Conservation (phyloP, 225 moss, liverwort and hornwort genomes). For the Polytrichum commune region DNA sequence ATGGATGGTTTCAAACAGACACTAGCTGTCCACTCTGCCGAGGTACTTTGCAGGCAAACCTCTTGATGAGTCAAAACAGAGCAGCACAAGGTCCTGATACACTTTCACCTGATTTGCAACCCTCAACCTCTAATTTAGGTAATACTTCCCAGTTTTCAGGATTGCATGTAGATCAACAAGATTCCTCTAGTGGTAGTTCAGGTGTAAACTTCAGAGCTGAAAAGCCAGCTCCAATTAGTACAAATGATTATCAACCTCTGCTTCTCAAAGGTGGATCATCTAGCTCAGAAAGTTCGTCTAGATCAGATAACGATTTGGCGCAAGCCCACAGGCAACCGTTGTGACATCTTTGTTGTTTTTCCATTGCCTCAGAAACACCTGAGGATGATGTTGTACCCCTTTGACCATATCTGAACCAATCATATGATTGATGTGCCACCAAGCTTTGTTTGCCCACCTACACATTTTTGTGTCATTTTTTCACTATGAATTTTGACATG, state of each 20-base stretch:
- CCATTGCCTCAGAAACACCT: too few species aligned
- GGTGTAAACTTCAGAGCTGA: neutral
- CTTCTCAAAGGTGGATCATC: conserved; percentile 1
- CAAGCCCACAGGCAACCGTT: too few species aligned
- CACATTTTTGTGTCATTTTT: too few species aligned
- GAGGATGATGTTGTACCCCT: too few species aligned
- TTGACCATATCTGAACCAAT: too few species aligned
- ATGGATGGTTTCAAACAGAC: conserved; percentile 44
- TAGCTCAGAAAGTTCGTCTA: neutral
- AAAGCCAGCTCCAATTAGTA: neutral
- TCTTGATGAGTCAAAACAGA: conserved; percentile 3
- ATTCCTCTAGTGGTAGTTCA: conserved; percentile 1
- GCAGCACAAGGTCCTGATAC: conserved; percentile 11
- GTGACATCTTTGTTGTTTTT: too few species aligned
- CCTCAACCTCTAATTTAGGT: conserved; percentile 2
- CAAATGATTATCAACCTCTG: conserved; percentile 4
- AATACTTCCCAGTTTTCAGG: neutral
- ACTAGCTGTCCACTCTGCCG: conserved; percentile 48
- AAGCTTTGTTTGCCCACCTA: too few species aligned
- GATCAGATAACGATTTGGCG: neutral
- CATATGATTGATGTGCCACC: too few species aligned
- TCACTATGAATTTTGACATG: too few species aligned
- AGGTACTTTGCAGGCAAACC: conserved; percentile 29
- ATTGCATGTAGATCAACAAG: conserved; percentile 1
- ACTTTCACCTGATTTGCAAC: conserved; percentile 1